phyloP scores from a whole-genome alignment of 495 filamentous ascomycete species.

The Neurospora discreta region DNA sequence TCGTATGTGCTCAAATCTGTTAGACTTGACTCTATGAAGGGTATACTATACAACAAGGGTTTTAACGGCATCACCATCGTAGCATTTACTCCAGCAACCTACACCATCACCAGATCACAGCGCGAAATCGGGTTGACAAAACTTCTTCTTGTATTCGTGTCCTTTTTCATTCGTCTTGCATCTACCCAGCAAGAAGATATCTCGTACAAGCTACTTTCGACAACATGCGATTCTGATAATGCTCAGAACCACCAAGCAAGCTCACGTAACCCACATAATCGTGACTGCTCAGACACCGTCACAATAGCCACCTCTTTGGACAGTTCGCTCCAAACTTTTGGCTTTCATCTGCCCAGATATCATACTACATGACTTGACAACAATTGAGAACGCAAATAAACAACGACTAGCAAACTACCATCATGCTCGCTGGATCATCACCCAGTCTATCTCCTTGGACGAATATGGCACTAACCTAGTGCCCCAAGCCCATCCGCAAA shows the following conservation, averaged over 20 bases:
- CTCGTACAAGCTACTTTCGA: background rate
- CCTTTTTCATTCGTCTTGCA: background rate
- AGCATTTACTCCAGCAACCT: background rate
- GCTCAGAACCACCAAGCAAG: background rate
- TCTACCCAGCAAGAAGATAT: background rate
- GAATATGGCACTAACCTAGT: background rate
- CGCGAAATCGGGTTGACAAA: background rate
- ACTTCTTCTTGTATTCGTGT: background rate
- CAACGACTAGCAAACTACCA: background rate
- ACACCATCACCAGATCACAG: background rate
- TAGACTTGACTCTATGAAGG: background rate
- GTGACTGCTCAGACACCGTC: background rate
- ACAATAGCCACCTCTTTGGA: background rate
- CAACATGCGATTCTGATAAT: background rate
- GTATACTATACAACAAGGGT: background rate
- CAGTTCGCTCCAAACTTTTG: background rate
- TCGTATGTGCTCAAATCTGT: conserved; percentile 25
- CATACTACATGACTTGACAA: background rate
- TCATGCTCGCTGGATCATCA: background rate
- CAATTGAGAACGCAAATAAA: background rate
- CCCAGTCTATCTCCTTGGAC: background rate
- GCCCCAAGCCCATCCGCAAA: background rate
- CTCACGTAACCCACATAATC: background rate
- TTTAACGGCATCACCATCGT: background rate
- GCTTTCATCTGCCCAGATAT: background rate